Evolutionary conservation across 139 green algal genomes (phyloP).

Genomic region (Micractinium sp.): DNA sequence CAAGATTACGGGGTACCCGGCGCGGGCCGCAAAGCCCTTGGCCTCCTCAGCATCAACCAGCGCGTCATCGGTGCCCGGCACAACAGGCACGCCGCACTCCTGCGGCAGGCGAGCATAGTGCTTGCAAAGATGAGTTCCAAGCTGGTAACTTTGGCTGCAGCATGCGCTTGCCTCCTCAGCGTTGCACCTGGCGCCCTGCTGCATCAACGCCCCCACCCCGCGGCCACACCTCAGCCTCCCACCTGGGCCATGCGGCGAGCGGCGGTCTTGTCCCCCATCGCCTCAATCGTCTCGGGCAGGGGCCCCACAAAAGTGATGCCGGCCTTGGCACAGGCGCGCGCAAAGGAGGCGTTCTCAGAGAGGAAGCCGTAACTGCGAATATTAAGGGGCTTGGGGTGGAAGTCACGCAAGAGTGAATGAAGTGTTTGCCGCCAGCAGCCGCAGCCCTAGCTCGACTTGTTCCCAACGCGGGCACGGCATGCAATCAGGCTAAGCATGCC

Average conservation of each 20-base stretch:
- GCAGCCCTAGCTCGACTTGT: too few species aligned
- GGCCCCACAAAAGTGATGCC: slow-evolving; percentile 94
- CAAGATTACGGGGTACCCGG: slow-evolving; percentile 94
- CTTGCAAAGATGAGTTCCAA: neutral
- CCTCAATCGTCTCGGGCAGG: slow-evolving; percentile 82
- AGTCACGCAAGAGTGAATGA: too few species aligned
- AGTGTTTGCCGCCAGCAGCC: too few species aligned
- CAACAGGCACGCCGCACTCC: slow-evolving; percentile 84
- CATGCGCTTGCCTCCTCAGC: too few species aligned
- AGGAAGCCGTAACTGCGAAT: slow-evolving; percentile 84
- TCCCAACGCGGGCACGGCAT: too few species aligned
- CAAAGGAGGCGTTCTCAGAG: slow-evolving; percentile 90
- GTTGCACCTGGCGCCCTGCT: too few species aligned
- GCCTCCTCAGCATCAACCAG: slow-evolving; percentile 71
- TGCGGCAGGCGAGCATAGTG: slow-evolving; percentile 7
- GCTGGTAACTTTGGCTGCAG: too few species aligned
- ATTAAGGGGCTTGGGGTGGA: too few species aligned
- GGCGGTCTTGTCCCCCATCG: slow-evolving; percentile 91
- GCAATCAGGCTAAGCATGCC: too few species aligned
- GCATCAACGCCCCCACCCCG: too few species aligned
- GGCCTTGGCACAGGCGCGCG: slow-evolving; percentile 80
- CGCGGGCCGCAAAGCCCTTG: slow-evolving; percentile 70
- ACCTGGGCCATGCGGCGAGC: slow-evolving; percentile 52
- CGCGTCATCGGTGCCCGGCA: slow-evolving; percentile 87
- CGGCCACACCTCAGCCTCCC: neutral